Percentiles rank a stretch among this genome's conserved stretches.
phyloP scores from a whole-genome alignment of 2,329 filamentous ascomycete species.

The Aquanectria penicillioides region DNA sequence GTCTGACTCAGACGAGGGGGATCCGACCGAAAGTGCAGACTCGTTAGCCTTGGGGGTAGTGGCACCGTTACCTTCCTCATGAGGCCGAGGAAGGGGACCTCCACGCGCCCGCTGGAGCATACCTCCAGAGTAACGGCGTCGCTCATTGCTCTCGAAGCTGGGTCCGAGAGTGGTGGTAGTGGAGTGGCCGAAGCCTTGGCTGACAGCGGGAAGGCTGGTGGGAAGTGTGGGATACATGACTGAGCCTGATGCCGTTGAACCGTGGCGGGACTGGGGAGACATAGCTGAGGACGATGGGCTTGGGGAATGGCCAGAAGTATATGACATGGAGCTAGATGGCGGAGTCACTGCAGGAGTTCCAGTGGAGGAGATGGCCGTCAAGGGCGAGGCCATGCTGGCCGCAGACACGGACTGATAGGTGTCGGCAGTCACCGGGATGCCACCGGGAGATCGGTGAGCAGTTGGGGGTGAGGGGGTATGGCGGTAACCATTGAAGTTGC shows the following conservation, averaged over 20 bases:
- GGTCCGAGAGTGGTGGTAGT: slow-evolving; percentile 78
- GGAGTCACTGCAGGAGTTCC: slow-evolving; percentile 83
- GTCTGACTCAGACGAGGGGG: slow-evolving; percentile 66
- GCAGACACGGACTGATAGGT: slow-evolving; percentile 57
- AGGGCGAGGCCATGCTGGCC: slow-evolving; percentile 69
- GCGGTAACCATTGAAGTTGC: slow-evolving; percentile 67
- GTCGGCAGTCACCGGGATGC: slow-evolving; percentile 48
- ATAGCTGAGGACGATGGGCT: slow-evolving; percentile 76
- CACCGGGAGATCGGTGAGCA: slow-evolving; percentile 49
- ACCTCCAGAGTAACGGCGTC: slow-evolving; percentile 72
- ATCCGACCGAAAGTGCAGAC: slow-evolving; percentile 58
- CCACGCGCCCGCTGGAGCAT: slow-evolving; percentile 70
- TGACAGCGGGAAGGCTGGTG: slow-evolving; percentile 67
- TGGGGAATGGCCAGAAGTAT: slow-evolving; percentile 81
- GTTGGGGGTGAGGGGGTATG: slow-evolving; percentile 64
- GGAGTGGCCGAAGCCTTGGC: slow-evolving; percentile 74
- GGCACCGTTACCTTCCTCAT: slow-evolving; percentile 50
- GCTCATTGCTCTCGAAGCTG: slow-evolving; percentile 70
- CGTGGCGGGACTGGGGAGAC: slow-evolving; percentile 73
- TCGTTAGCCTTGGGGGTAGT: slow-evolving; percentile 57
- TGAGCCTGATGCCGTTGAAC: slow-evolving; percentile 63
- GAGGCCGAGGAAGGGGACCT: slow-evolving; percentile 52
- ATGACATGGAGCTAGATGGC: slow-evolving; percentile 78
- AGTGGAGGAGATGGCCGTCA: slow-evolving; percentile 67
- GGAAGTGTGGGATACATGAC: slow-evolving; percentile 79